Evolutionary conservation across 2,329 filamentous ascomycete genomes (phyloP).

Genomic region (Aspergillus clavatus): DNA sequence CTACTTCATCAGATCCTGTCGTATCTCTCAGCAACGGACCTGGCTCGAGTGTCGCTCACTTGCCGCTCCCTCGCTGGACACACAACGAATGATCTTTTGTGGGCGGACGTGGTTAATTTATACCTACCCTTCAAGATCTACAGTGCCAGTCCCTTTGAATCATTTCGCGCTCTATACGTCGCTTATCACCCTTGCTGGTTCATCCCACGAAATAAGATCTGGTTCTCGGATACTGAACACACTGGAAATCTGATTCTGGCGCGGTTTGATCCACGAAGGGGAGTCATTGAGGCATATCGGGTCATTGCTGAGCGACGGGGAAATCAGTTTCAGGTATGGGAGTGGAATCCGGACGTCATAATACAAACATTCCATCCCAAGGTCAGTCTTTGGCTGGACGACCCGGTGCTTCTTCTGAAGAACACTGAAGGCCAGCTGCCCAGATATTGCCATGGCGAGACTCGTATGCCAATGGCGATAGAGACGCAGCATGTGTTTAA

Average conservation of each 20-base stretch:
- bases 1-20: conserved; percentile 67
- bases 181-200: conserved; percentile 82
- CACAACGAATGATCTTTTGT: conserved; percentile 63
- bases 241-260: conserved; percentile 70
- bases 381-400: conserved; percentile 68
- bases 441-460: conserved; percentile 37
- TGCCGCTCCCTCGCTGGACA: conserved; percentile 59
- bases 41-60: conserved; percentile 56
- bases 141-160: conserved; percentile 54
- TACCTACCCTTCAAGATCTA: conserved; percentile 59
- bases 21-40: conserved; percentile 60
- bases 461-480: conserved; percentile 52
- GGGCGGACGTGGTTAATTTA: conserved; percentile 64
- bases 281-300: conserved; percentile 75
- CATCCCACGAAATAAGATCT: conserved; percentile 70
- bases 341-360: conserved; percentile 58
- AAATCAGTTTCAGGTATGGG: conserved; percentile 59
- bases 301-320: conserved; percentile 61
- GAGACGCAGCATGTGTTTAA: conserved; percentile 54
- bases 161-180: conserved; percentile 67
- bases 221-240: conserved; percentile 73
- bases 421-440: conserved; percentile 19
- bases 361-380: conserved; percentile 69
- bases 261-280: conserved; percentile 68
- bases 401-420: conserved; percentile 61